phyloP scores from a whole-genome alignment of 495 filamentous ascomycete genomes.

The Podospora comata region DNA sequence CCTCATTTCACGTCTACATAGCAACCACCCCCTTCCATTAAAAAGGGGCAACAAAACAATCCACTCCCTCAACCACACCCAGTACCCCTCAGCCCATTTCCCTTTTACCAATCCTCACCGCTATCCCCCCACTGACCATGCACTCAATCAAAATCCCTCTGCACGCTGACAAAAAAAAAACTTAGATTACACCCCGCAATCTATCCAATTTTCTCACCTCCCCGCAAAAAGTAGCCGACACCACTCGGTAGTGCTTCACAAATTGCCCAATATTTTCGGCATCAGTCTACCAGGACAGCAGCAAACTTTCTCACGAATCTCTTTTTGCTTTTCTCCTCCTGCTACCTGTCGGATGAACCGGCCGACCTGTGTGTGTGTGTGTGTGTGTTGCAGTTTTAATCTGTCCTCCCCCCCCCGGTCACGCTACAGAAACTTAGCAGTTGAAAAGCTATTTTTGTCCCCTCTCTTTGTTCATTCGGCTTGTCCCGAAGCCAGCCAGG shows the following conservation, averaged over 20 bases:
- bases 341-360: not conserved
- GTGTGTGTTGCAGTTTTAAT: not conserved
- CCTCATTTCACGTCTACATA: not conserved
- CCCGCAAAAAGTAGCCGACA: not conserved
- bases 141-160: not conserved
- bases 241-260: not conserved
- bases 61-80: not conserved
- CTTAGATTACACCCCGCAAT: not conserved
- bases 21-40: not conserved
- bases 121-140: not conserved
- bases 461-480: not conserved
- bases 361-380: not conserved
- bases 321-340: not conserved
- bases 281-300: not conserved
- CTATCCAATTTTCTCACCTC: not conserved
- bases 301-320: not conserved
- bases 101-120: not conserved
- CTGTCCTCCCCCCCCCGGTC: not conserved
- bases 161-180: not conserved
- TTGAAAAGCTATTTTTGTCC: not conserved
- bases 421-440: not conserved
- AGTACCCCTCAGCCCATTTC: not conserved
- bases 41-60: not conserved
- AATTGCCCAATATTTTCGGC: not conserved
- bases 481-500: not conserved